Percentiles rank a stretch among this genome's conserved stretches.
phyloP scores from a whole-genome alignment of 2,329 filamentous ascomycete species.

The Magnaporthiopsis incrustans region DNA sequence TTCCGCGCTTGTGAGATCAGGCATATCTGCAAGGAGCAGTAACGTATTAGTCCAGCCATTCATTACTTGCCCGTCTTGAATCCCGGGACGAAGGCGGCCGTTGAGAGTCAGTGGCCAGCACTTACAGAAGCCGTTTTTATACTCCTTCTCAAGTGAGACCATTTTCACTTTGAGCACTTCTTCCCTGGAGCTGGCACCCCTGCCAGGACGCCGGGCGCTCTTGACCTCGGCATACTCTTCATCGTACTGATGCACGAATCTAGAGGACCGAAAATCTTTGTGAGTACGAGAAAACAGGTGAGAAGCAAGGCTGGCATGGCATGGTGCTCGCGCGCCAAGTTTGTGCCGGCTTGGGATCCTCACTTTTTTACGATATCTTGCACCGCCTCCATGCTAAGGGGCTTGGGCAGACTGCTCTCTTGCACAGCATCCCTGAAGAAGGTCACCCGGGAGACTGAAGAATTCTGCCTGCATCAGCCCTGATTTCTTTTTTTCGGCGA shows the following conservation, averaged over 20 bases:
- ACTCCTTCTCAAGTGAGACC: conserved; percentile 67
- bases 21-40: conserved; percentile 43
- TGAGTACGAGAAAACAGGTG: conserved; percentile 16
- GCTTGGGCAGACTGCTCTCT: background rate
- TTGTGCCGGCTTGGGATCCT: conserved; percentile 15
- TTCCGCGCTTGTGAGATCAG: conserved; percentile 62
- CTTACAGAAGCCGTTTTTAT: conserved; percentile 72
- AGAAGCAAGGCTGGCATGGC: conserved; percentile 12
- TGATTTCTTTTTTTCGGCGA: background rate
- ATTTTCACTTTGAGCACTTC: conserved; percentile 68
- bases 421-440: conserved; percentile 43
- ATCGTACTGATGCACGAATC: conserved; percentile 60
- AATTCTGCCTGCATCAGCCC: background rate
- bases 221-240: conserved; percentile 61
- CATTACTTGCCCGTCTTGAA: background rate
- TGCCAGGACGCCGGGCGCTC: conserved; percentile 64
- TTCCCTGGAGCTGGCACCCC: conserved; percentile 70
- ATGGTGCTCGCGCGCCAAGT: background rate
- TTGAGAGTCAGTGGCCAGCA: conserved; percentile 10
- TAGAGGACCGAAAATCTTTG: conserved; percentile 21
- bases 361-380: conserved; percentile 56
- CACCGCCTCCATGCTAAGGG: conserved; percentile 22
- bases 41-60: background rate
- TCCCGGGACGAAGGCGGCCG: too few species aligned
- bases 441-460: conserved; percentile 53